Conservation (phyloP, 208 protist genomes). For the Dictyostelium gargantuum region DNA sequence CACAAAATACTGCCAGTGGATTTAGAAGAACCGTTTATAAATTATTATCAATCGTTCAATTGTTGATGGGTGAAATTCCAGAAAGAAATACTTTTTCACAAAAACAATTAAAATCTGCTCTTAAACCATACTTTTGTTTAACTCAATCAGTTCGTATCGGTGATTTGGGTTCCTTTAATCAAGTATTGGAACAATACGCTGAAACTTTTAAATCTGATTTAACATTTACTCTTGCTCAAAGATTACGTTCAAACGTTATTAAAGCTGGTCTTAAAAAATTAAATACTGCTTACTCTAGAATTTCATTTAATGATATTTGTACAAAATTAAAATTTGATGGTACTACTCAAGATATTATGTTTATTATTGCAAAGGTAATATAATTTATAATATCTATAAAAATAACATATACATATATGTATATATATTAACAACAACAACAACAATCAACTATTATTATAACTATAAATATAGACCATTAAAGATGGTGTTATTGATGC, state of each 20-base stretch:
- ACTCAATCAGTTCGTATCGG: conserved; percentile 92
- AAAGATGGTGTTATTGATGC: conserved; percentile 95
- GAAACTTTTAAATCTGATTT: conserved; percentile 93
- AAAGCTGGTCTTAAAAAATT: conserved; percentile 97
- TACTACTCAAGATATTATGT: conserved; percentile 93
- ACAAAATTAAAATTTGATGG: conserved; percentile 94
- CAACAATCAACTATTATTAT: too few species aligned
- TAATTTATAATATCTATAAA: too few species aligned
- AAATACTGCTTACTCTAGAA: conserved; percentile 96
- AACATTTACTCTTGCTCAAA: conserved; percentile 95
- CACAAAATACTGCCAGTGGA: conserved; percentile 91
- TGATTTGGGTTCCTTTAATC: conserved; percentile 93
- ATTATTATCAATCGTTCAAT: conserved; percentile 95
- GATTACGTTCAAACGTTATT: conserved; percentile 97
- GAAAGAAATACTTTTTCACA: conserved; percentile 87
- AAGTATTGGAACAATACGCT: conserved; percentile 91
- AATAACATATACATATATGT: too few species aligned
- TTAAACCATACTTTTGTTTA: conserved; percentile 95
- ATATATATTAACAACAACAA: too few species aligned
- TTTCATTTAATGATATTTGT: conserved; percentile 95
- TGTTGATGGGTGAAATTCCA: conserved; percentile 97
- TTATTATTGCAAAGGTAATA: conserved; percentile 91
- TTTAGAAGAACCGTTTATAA: conserved; percentile 91
- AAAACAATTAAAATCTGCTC: conserved; percentile 87
- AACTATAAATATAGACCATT: conserved; percentile 82